These are phyloP conservation scores for Metschnikowia sp. DNA, from an alignment of 805 yeast genomes.

Conservation along the genomic window DNA sequence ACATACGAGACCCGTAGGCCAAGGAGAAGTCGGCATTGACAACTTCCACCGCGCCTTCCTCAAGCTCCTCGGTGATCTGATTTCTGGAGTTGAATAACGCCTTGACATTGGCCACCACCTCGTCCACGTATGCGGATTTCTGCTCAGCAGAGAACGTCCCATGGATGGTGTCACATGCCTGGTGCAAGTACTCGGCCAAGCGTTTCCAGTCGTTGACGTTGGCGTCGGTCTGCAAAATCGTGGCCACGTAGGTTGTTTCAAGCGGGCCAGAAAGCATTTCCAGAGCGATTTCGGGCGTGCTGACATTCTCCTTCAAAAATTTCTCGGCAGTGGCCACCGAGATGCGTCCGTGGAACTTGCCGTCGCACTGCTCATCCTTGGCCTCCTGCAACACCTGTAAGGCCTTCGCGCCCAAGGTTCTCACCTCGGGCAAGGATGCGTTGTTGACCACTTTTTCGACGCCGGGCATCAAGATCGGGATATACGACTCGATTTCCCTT, in stretches of 20 bases:
- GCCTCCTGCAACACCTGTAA: slow-evolving; percentile 78
- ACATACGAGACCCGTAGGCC: slow-evolving; percentile 97
- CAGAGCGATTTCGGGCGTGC: slow-evolving; percentile 27
- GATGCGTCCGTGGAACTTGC: slow-evolving; percentile 75
- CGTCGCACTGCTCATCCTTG: slow-evolving; percentile 61
- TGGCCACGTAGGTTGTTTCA: slow-evolving; percentile 46
- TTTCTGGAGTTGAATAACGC: slow-evolving; percentile 46
- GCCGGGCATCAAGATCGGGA: slow-evolving; percentile 89
- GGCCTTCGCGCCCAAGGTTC: slow-evolving; percentile 90
- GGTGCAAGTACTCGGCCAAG: slow-evolving; percentile 50
- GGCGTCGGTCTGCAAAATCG: slow-evolving; percentile 38
- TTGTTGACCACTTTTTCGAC: slow-evolving; percentile 81
- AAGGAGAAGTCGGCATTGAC: slow-evolving; percentile 93
- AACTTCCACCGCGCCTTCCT: slow-evolving; percentile 82
- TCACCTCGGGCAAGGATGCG: slow-evolving; percentile 94
- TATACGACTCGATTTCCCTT: slow-evolving; percentile 81
- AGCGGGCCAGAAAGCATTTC: slow-evolving; percentile 20
- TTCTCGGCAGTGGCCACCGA: slow-evolving; percentile 49
- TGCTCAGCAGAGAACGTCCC: slow-evolving; percentile 19
- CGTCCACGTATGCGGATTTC: slow-evolving; percentile 37
- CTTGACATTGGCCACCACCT: slow-evolving; percentile 47
- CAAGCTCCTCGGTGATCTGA: slow-evolving; percentile 50
- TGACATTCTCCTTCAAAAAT: slow-evolving; percentile 30
- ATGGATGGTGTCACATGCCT: slow-evolving; percentile 21
- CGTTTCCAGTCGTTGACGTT: slow-evolving; percentile 47